phyloP scores from a whole-genome alignment of 768 basidiomycete species.

The Clitopilus passeckerianus region DNA sequence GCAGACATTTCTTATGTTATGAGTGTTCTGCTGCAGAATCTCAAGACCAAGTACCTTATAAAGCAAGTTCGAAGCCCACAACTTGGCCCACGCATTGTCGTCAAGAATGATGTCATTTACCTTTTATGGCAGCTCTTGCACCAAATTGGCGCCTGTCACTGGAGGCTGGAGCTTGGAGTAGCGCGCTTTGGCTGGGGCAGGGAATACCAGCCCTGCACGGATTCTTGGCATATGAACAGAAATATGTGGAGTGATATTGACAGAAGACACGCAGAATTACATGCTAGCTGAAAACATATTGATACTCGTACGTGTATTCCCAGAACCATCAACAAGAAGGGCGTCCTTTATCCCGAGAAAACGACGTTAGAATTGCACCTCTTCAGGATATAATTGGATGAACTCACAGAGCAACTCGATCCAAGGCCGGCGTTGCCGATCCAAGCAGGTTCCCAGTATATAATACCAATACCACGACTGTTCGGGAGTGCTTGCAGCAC shows the following conservation, averaged over 20 bases:
- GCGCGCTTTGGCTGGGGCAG: background rate
- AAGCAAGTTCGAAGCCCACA: no score
- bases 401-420: slow-evolving; percentile 34
- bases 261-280: slow-evolving; percentile 13
- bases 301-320: slow-evolving; percentile 36
- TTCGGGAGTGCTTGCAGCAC: slow-evolving; percentile 42
- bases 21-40: background rate
- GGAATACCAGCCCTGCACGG: no score
- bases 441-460: slow-evolving; percentile 71
- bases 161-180: background rate
- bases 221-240: no score
- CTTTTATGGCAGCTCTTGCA: background rate
- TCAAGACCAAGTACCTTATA: no score
- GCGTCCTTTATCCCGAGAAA: slow-evolving; percentile 31
- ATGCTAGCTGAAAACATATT: slow-evolving; percentile 32
- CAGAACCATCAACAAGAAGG: slow-evolving; percentile 42
- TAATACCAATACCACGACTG: slow-evolving; percentile 41
- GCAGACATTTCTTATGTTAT: slow-evolving; percentile 3
- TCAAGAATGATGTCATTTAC: background rate
- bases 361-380: background rate
- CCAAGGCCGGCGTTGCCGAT: slow-evolving; percentile 47
- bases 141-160: background rate
- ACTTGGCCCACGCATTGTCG: no score
- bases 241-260: background rate
- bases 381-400: background rate